Percentiles rank a stretch among this genome's conserved stretches.
Evolutionary conservation across 306 rosid species (phyloP).

Genomic region (Luffa aegyptiaca): DNA sequence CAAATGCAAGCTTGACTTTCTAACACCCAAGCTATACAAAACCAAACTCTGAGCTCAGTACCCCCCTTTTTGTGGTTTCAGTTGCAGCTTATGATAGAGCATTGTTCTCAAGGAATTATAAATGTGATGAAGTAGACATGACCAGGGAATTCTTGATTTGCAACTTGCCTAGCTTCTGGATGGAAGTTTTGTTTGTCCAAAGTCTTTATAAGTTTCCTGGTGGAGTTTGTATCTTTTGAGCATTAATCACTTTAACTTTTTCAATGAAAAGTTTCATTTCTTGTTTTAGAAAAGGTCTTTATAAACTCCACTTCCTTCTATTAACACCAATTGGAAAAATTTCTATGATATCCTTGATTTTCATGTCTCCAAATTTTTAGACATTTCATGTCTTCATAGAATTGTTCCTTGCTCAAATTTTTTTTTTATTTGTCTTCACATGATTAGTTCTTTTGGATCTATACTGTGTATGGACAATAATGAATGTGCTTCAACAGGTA

Average conservation of each 20-base stretch:
- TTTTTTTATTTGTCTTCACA: not conserved
- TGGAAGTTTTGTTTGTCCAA: not conserved
- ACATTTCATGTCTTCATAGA: not conserved
- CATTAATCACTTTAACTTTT: too few relatives aligned
- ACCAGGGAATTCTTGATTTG: not conserved
- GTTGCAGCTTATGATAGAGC: not conserved
- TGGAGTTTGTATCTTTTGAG: too few relatives aligned
- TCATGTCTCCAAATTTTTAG: not conserved
- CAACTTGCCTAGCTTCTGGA: not conserved
- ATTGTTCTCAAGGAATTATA: not conserved
- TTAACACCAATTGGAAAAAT: not conserved
- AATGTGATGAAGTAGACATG: not conserved
- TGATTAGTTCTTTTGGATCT: not conserved
- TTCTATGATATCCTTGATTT: not conserved
- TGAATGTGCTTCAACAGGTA: constrained; percentile 39
- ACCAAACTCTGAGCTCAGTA: not conserved
- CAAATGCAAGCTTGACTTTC: not conserved
- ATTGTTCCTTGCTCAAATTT: not conserved
- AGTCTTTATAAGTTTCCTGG: not conserved
- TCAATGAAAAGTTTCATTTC: too few relatives aligned
- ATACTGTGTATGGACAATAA: not conserved
- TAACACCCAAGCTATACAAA: not conserved
- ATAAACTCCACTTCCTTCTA: not conserved
- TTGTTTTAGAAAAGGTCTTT: not conserved
- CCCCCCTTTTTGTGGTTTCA: not conserved